Percentiles rank a stretch among this genome's conserved stretches.
Conservation (phyloP, 176 grass and related monocot genomes). For the Zea mays region Zm-B73-REFERENCE-NAM-5.0 NC_050099.1:248754001-248754500, state of each 20-base stretch:
- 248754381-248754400: slow-evolving; percentile 11
- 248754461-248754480: slow-evolving; percentile 75
- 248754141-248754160: neutral
- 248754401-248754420: slow-evolving; percentile 37
- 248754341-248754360: neutral
- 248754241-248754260: slow-evolving; percentile 8
- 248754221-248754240: neutral
- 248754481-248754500: slow-evolving; percentile 76
- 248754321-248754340: too few species aligned
- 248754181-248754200: neutral
- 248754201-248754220: neutral
- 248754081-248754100: neutral
- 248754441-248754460: slow-evolving; percentile 68
- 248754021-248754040: neutral
- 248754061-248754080: slow-evolving; percentile 16
- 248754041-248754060: neutral
- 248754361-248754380: neutral
- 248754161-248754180: neutral
- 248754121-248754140: neutral
- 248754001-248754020: slow-evolving; percentile 1
- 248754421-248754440: slow-evolving; percentile 60
- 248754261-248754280: neutral
- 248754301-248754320: neutral
- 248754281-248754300: neutral
- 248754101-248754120: neutral